Conservation (phyloP, 805 yeast species). For the Candida incommunis region DNA sequence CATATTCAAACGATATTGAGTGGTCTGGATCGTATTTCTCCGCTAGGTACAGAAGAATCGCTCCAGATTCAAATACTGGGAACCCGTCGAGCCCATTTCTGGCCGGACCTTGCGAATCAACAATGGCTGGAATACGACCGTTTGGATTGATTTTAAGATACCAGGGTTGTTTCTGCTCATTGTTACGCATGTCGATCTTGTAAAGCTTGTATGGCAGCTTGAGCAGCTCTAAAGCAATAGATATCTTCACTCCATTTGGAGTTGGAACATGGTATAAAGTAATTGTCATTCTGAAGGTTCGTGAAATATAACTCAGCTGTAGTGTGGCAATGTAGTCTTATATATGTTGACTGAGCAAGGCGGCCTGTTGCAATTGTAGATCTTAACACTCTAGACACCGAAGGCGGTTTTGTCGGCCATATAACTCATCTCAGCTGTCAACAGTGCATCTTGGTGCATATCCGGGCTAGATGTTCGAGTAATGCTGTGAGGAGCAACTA, state of each 20-base stretch:
- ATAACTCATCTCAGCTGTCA: too few relatives aligned
- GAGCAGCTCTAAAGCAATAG: constrained; percentile 23
- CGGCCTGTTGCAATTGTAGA: too few relatives aligned
- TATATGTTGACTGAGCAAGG: too few relatives aligned
- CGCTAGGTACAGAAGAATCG: constrained; percentile 43
- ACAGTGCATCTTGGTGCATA: too few relatives aligned
- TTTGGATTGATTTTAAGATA: constrained; percentile 43
- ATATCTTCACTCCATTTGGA: constrained; percentile 29
- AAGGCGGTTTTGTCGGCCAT: too few relatives aligned
- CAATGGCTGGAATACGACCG: constrained; percentile 48
- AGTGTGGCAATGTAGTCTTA: too few relatives aligned
- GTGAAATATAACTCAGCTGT: too few relatives aligned
- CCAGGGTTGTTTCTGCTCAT: constrained; percentile 43
- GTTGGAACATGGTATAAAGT: constrained; percentile 27
- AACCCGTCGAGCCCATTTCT: constrained; percentile 26
- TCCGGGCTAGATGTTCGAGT: too few relatives aligned
- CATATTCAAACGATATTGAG: constrained; percentile 24
- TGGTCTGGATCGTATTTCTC: constrained; percentile 45
- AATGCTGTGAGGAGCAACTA: too few relatives aligned
- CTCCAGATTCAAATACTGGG: constrained; percentile 44
- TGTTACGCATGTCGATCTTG: constrained; percentile 27
- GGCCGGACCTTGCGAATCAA: constrained; percentile 16
- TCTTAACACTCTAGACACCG: too few relatives aligned
- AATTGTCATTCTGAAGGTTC: too few relatives aligned
- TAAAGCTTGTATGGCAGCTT: constrained; percentile 22